These are phyloP conservation scores for Mycena crocata DNA, from an alignment of 768 basidiomycete genomes.

Conservation along the genomic window DNA sequence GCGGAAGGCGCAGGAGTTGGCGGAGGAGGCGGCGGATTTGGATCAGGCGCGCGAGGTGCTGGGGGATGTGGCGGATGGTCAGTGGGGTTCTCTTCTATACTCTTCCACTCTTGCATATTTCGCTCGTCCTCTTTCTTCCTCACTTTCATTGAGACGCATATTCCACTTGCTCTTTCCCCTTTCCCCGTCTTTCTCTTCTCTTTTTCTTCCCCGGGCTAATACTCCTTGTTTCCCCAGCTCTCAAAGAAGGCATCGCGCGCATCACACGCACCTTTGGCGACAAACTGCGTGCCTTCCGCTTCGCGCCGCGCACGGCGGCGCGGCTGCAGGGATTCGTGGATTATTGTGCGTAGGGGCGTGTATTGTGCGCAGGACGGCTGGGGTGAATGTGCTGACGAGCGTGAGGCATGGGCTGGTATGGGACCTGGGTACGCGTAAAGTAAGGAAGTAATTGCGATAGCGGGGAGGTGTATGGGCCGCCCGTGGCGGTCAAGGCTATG, in stretches of 20 bases:
- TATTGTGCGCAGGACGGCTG: neutral
- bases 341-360: conserved; percentile 9
- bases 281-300: conserved; percentile 80
- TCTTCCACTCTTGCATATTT: neutral
- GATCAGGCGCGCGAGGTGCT: conserved; percentile 67
- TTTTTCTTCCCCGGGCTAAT: neutral
- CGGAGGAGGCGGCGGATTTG: conserved; percentile 60
- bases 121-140: neutral
- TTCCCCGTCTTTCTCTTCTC: neutral
- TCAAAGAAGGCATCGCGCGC: conserved; percentile 74
- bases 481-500: no score
- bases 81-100: conserved; percentile 37
- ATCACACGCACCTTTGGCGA: conserved; percentile 81
- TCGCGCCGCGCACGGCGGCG: conserved; percentile 73
- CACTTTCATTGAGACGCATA: neutral
- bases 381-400: neutral
- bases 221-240: conserved; percentile 50
- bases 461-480: no score
- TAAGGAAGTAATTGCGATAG: no score
- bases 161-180: neutral
- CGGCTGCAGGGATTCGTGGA: conserved; percentile 81
- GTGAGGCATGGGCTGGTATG: no score
- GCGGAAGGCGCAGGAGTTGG: conserved; percentile 47
- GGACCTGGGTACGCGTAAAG: no score
- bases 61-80: conserved; percentile 68